These are phyloP conservation scores for Penicillium daleae DNA, from an alignment of 495 filamentous ascomycete species.

Conservation along the genomic window DNA sequence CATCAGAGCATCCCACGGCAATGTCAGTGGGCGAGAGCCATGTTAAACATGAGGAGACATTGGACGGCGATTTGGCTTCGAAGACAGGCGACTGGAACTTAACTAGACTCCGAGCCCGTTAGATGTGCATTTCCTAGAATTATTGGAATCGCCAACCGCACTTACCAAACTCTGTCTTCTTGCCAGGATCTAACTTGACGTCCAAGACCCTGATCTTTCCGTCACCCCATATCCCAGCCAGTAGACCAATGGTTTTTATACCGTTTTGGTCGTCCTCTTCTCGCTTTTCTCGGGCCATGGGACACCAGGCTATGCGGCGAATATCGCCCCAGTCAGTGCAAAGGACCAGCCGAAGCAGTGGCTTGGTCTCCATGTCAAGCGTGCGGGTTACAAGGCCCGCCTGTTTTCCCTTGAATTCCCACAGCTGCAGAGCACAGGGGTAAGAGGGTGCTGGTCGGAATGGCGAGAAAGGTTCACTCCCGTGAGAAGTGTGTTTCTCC, in stretches of 20 bases:
- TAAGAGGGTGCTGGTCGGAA: constrained; percentile 51
- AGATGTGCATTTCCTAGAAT: background rate
- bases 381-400: constrained; percentile 30
- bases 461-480: constrained; percentile 37
- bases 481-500: constrained; percentile 14
- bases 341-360: constrained; percentile 52
- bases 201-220: constrained; percentile 64
- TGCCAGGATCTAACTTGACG: constrained; percentile 43
- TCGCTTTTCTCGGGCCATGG: constrained; percentile 45
- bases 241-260: constrained; percentile 54
- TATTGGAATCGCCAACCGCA: background rate
- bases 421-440: constrained; percentile 60
- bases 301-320: constrained; percentile 66
- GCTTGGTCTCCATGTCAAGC: constrained; percentile 45
- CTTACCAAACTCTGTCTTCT: constrained; percentile 45
- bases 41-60: constrained; percentile 60
- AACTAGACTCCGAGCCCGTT: constrained; percentile 32
- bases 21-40: constrained; percentile 67
- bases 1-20: constrained; percentile 65
- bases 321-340: constrained; percentile 68
- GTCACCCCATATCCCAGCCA: constrained; percentile 66
- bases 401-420: constrained; percentile 54
- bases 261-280: constrained; percentile 40
- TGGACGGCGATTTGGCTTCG: constrained; percentile 50
- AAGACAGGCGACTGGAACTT: constrained; percentile 58